Percentiles rank a stretch among this genome's conserved stretches.
Evolutionary conservation across 1,284 basidiomycete species (phyloP).

Genomic region (Termitomyces sp.): DNA sequence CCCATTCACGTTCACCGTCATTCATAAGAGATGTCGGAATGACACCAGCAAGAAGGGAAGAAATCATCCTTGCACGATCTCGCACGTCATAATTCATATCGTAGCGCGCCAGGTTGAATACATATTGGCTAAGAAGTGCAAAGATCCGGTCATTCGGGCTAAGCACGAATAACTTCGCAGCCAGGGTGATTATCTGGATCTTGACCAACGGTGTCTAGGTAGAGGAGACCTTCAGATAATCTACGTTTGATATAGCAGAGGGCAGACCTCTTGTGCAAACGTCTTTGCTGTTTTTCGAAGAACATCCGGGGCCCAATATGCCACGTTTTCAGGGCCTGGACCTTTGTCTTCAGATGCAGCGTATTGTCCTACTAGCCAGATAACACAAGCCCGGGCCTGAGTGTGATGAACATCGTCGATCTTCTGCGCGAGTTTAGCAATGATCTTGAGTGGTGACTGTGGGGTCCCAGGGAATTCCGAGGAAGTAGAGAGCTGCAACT

Average conservation of each 20-base stretch:
- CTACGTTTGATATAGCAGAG: background rate
- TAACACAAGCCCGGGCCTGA: slow-evolving; percentile 76
- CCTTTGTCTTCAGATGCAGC: slow-evolving; percentile 35
- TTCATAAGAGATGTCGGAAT: slow-evolving; percentile 33
- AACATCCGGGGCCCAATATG: slow-evolving; percentile 83
- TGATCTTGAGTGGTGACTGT: slow-evolving; percentile 58
- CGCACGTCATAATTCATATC: slow-evolving; percentile 85
- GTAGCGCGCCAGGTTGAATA: slow-evolving; percentile 82
- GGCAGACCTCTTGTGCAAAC: slow-evolving; percentile 64
- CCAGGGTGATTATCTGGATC: slow-evolving; percentile 77
- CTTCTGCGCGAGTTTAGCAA: slow-evolving; percentile 66
- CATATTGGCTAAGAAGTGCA: slow-evolving; percentile 59
- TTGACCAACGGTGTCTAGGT: slow-evolving; percentile 62
- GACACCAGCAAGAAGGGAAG: slow-evolving; percentile 63
- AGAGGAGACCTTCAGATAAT: background rate
- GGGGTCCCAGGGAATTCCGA: slow-evolving; percentile 27
- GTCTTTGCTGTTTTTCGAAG: slow-evolving; percentile 70
- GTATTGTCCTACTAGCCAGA: slow-evolving; percentile 91
- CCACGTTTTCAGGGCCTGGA: slow-evolving; percentile 29
- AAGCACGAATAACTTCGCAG: slow-evolving; percentile 75
- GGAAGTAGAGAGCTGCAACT: slow-evolving; percentile 49
- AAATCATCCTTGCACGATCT: slow-evolving; percentile 79
- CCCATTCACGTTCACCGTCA: slow-evolving; percentile 35
- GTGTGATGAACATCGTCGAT: slow-evolving; percentile 78
- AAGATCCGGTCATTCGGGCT: slow-evolving; percentile 52